A percentile compares a stretch with the other conserved stretches of the same genome.
phyloP scores from a whole-genome alignment of 179 eudicot species.

The Spergularia azorica region DNA sequence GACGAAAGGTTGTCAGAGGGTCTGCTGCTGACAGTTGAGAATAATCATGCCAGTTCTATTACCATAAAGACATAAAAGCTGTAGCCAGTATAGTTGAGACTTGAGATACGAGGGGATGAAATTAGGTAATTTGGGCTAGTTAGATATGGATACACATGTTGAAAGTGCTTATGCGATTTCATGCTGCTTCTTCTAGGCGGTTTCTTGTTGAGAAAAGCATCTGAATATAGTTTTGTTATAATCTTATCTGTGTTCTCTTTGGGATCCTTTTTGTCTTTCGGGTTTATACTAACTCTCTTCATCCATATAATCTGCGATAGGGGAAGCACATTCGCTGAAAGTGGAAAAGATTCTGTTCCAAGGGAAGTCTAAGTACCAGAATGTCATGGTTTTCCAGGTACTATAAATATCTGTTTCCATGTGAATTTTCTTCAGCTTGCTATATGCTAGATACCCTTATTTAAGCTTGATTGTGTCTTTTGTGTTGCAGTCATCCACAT shows the following conservation, averaged over 20 bases:
- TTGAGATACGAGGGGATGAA: too few species aligned
- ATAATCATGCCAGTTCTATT: too few species aligned
- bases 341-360: conserved; percentile 84
- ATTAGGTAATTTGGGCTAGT: too few species aligned
- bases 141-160: too few species aligned
- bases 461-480: conserved; percentile 19
- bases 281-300: background rate
- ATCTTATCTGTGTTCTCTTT: background rate
- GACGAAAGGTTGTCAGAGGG: too few species aligned
- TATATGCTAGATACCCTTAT: background rate
- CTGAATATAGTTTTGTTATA: background rate
- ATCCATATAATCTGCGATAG: conserved; percentile 31
- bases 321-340: conserved; percentile 95
- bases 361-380: conserved; percentile 87
- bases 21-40: too few species aligned
- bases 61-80: too few species aligned
- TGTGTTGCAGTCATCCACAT: conserved; percentile 63
- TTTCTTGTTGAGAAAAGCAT: background rate
- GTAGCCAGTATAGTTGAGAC: too few species aligned
- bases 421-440: background rate
- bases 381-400: conserved; percentile 93
- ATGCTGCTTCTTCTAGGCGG: background rate
- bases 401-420: background rate
- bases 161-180: background rate
- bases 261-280: background rate